These are phyloP conservation scores for Aureobasidium sp. DNA, from an alignment of 2,329 filamentous ascomycete genomes.

Conservation along the genomic window DNA sequence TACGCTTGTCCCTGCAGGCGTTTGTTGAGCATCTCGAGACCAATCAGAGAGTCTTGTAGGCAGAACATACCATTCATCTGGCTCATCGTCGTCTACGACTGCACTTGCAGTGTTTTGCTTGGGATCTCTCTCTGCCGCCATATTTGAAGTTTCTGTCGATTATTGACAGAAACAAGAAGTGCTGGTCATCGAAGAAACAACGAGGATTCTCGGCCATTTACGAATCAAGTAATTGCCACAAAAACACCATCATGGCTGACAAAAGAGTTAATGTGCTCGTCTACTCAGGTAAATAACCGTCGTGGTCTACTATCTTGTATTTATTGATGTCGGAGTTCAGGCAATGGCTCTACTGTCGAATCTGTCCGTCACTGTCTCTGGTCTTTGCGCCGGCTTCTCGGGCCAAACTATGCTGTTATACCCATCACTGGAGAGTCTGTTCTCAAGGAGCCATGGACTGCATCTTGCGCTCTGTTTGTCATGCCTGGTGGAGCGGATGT, in stretches of 20 bases:
- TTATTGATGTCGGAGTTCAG: slow-evolving; percentile 37
- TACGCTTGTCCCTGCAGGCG: slow-evolving; percentile 78
- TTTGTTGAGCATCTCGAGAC: background rate
- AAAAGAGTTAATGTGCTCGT: slow-evolving; percentile 84
- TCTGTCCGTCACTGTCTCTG: slow-evolving; percentile 86
- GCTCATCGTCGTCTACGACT: slow-evolving; percentile 68
- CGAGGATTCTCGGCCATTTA: slow-evolving; percentile 12
- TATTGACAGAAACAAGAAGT: background rate
- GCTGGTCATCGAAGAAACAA: slow-evolving; percentile 4
- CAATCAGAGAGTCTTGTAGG: background rate
- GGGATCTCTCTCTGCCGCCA: slow-evolving; percentile 25
- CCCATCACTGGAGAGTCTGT: slow-evolving; percentile 71
- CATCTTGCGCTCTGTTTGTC: slow-evolving; percentile 80
- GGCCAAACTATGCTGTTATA: slow-evolving; percentile 87
- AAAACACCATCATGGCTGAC: slow-evolving; percentile 47
- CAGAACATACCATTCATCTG: slow-evolving; percentile 80
- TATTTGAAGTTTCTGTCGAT: slow-evolving; percentile 9
- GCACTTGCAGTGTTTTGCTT: slow-evolving; percentile 18
- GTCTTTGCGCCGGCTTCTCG: slow-evolving; percentile 76
- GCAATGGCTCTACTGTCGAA: slow-evolving; percentile 76
- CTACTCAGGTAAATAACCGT: slow-evolving; percentile 64
- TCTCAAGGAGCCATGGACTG: slow-evolving; percentile 84
- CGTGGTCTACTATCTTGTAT: background rate
- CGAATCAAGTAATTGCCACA: slow-evolving; percentile 11
- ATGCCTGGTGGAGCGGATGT: slow-evolving; percentile 92